phyloP scores from a whole-genome alignment of 805 yeast species.

The Cyberlindnera maclurae region DNA sequence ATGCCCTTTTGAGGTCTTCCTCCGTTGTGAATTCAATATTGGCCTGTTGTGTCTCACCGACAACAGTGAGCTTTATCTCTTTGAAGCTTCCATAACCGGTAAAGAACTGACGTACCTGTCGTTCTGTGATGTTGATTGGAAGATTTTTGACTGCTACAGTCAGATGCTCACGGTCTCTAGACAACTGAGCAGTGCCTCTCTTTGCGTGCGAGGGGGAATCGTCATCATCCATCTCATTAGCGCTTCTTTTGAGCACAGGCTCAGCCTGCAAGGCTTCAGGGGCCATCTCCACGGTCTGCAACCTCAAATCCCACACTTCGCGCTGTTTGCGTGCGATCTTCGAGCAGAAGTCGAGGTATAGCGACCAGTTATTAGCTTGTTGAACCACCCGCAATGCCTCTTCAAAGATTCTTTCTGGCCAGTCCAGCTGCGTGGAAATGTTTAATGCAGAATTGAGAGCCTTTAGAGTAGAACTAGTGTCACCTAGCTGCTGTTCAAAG shows the following conservation, averaged over 20 bases:
- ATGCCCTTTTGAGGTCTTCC: slow-evolving; percentile 45
- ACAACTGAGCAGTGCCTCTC: slow-evolving; percentile 3
- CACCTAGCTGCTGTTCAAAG: slow-evolving; percentile 28
- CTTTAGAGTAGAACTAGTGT: slow-evolving; percentile 12
- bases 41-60: slow-evolving; percentile 30
- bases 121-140: slow-evolving; percentile 33
- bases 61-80: slow-evolving; percentile 25
- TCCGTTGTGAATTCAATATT: slow-evolving; percentile 50
- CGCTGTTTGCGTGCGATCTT: slow-evolving; percentile 22
- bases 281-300: slow-evolving; percentile 6
- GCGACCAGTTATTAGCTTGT: slow-evolving; percentile 25
- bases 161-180: slow-evolving; percentile 52
- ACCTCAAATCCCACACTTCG: slow-evolving; percentile 10
- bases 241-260: slow-evolving; percentile 4
- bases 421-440: slow-evolving; percentile 30
- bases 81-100: slow-evolving; percentile 53
- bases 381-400: slow-evolving; percentile 36
- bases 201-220: not conserved
- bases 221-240: slow-evolving; percentile 5
- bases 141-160: slow-evolving; percentile 49
- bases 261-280: not conserved
- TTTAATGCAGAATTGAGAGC: slow-evolving; percentile 29
- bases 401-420: slow-evolving; percentile 43
- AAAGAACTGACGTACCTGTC: slow-evolving; percentile 38
- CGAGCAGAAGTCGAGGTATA: slow-evolving; percentile 21